Base-by-base conservation (phyloP, 306 rosid genomes). In the Quercus mongolica region DNA sequence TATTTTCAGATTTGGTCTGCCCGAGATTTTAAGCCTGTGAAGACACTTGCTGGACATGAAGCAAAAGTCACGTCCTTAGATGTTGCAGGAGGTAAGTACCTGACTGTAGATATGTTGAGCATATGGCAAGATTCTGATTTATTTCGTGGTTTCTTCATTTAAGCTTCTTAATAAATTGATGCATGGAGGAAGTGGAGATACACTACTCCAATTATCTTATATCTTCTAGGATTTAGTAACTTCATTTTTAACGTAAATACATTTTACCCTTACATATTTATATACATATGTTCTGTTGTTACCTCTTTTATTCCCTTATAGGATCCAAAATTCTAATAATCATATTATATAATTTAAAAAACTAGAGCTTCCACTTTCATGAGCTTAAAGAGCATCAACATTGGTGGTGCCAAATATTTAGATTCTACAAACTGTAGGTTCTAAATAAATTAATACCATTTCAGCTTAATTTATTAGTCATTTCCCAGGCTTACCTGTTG, bases 21-120 rank as follows among this genome's bases (percentile, higher is more conserved):
- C 70, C 92, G 94, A 76, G 98, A 95, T 86, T 93, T 95, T 79
- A 95, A 93, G 88, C 98, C 93, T 71, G 96, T 95, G 71, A 93
- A 82, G 88, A 91, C 93, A 11, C 92, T 93, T 46, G 89, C 96
- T 72, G 99, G 98, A 74, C 99, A 93, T 77, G 99, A 95, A 90
- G 93, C 91, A 26, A 91, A 91, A 86, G 94, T 93, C 77, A 88
- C 98, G 28, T 93, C 98, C 49, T 67, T 93, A 83, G 98, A 93
- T 88, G 78, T 95, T 81, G 31, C 84, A 13, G 89, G 92, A 82
- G 99, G 96, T 95, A 81, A 73, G 89, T 71, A 77, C 75, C 81
- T 51, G 52, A 49, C 56, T 20, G 8, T 18, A 54, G n/a, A 78
- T 23, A 28, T n/a, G 78, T 31, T 35, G 49, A 63, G 67, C 78